These are phyloP conservation scores for Colletotrichum liriopes DNA, from an alignment of 2,329 filamentous ascomycete genomes.

Conservation along the genomic window DNA sequence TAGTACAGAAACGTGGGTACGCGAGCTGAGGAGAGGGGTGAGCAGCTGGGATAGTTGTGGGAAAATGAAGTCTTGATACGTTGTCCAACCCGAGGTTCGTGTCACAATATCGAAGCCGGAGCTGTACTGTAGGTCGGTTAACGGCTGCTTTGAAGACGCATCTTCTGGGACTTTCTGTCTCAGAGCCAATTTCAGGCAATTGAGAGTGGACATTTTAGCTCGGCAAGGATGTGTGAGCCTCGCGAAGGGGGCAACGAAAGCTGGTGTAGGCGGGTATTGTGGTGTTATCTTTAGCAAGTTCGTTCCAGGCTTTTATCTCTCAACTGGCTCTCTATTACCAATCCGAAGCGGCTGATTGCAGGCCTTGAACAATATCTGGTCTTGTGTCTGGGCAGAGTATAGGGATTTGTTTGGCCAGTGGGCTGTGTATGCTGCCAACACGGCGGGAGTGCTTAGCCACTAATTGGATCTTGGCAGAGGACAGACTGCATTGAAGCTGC, in stretches of 20 bases:
- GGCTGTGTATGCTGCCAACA: too few relatives aligned
- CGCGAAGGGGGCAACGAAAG: background rate
- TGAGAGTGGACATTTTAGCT: slow-evolving; percentile 59
- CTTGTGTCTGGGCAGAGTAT: background rate
- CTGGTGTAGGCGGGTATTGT: background rate
- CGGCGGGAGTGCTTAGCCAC: too few relatives aligned
- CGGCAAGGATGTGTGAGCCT: background rate
- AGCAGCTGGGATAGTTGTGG: slow-evolving; percentile 64
- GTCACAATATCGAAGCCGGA: slow-evolving; percentile 63
- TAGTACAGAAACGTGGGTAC: slow-evolving; percentile 64
- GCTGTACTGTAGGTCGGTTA: slow-evolving; percentile 66
- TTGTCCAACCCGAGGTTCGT: slow-evolving; percentile 52
- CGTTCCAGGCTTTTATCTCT: background rate
- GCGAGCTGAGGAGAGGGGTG: slow-evolving; percentile 57
- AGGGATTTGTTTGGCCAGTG: background rate
- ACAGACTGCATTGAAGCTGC: too few relatives aligned
- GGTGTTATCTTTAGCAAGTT: background rate
- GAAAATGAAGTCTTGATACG: slow-evolving; percentile 67
- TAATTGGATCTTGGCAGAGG: too few relatives aligned
- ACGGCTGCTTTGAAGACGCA: slow-evolving; percentile 48
- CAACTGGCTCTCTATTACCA: background rate
- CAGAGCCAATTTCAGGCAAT: slow-evolving; percentile 59
- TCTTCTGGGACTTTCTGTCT: slow-evolving; percentile 49
- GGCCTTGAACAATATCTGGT: background rate
- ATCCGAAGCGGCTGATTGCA: background rate